Evolutionary conservation across 2,329 filamentous ascomycete genomes (phyloP), one percentile per base, ranked within the genome.

Genomic region (Dactylellina parvicollis): DNA sequence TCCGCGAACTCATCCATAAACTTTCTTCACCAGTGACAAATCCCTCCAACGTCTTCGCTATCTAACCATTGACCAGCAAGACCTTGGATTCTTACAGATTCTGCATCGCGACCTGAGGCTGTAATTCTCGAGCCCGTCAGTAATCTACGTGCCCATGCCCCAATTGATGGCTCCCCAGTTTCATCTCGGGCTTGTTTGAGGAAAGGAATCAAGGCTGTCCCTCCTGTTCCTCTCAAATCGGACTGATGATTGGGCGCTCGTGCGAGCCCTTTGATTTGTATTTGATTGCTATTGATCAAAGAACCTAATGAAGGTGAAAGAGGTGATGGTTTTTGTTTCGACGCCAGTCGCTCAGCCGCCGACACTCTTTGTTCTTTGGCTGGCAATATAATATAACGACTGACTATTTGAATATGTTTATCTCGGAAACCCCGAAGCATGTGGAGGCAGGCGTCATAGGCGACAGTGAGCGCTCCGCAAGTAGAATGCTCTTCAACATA

Each of bases 121-220:
- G 57, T 36, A 38, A 55, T 52, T 61, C 46, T 57, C 22, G 83
- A 84, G 64, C 85, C 86, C 75, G 83, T 86, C 20, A 89, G 81
- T 42, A 89, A 77, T 22, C 86, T 81, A 56, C 84, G 82, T 12
- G 86, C 87, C 87, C 87, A 89, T 0, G 83, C 83, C 77, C 89
- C 87, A 52, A 98, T 89, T 0, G 93, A 92, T 1, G 92, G 92
- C 80, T 98, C 94, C 14, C 92, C 91, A 0, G 95, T 99, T 84
- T 99, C 95, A 78, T 99, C 93, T 26, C 95, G 86, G 3, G 95
- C 95, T 82, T 99, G 95, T 82, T 98, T 97, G 74, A 99, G 83
- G 81, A 99, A 99, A 0, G 94, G 92, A 64, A 99, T 97, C 65
- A 99, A 83, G 0, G 93, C 91, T 0, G 95, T 98, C 14, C 95